A percentile compares a stretch with the other conserved stretches of the same genome.
Evolutionary conservation across 768 basidiomycete species (phyloP).

Genomic region (Suillus clintonianus): DNA sequence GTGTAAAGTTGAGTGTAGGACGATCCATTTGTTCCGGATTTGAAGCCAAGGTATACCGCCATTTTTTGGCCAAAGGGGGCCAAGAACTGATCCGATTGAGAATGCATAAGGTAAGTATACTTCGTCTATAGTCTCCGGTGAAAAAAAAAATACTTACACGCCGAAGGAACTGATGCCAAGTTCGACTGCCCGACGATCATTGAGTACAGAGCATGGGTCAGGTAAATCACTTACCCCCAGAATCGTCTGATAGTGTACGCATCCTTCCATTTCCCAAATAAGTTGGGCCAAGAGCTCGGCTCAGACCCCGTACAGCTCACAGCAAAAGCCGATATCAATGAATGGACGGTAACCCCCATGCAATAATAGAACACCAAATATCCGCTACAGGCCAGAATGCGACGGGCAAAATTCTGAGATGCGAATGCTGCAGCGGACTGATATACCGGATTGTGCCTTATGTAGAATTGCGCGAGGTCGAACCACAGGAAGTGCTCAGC

Average conservation of each 20-base stretch:
- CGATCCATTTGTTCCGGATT: slow-evolving; percentile 26
- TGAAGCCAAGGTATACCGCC: slow-evolving; percentile 23
- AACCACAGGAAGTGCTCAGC: slow-evolving; percentile 12
- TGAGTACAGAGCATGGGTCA: background rate
- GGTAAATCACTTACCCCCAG: slow-evolving; percentile 40
- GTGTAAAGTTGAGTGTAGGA: slow-evolving; percentile 37
- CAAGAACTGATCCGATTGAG: slow-evolving; percentile 21
- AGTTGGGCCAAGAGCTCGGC: slow-evolving; percentile 41
- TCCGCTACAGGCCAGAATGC: background rate
- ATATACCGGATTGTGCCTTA: slow-evolving; percentile 12
- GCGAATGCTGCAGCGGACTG: slow-evolving; percentile 1
- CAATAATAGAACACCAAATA: slow-evolving; percentile 1
- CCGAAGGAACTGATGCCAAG: slow-evolving; percentile 42
- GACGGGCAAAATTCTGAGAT: background rate
- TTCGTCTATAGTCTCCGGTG: background rate
- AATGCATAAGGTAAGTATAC: background rate
- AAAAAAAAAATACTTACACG: slow-evolving; percentile 25
- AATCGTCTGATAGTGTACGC: slow-evolving; percentile 40
- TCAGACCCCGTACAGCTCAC: slow-evolving; percentile 21
- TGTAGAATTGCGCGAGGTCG: slow-evolving; percentile 14
- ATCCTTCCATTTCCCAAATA: slow-evolving; percentile 35
- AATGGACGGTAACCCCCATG: background rate
- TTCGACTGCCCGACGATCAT: slow-evolving; percentile 18
- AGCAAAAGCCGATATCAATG: slow-evolving; percentile 1
- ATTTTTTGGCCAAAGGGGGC: slow-evolving; percentile 28